phyloP scores from a whole-genome alignment of 1,284 basidiomycete species.

The Pseudozyma hubeiensis region DNA sequence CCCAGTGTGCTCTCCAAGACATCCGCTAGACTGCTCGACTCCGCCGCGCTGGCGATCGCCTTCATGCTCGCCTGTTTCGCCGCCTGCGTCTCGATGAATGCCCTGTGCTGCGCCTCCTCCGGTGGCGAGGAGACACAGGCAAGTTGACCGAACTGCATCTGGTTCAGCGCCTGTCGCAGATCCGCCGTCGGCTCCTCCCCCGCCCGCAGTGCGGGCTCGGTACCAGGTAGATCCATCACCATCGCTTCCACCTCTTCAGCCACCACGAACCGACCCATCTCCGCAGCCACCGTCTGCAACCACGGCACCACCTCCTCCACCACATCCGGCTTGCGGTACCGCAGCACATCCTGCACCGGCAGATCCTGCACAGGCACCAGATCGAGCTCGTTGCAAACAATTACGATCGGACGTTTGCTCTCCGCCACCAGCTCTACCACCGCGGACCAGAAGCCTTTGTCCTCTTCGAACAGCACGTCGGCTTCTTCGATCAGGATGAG shows the following conservation, averaged over 20 bases:
- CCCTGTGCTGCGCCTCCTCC: not conserved
- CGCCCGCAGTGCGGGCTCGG: not conserved
- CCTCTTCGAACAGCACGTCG: constrained; percentile 90
- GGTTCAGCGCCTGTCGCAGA: constrained; percentile 74
- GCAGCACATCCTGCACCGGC: constrained; percentile 49
- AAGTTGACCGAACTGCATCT: constrained; percentile 73
- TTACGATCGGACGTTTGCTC: constrained; percentile 61
- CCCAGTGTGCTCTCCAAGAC: constrained; percentile 1
- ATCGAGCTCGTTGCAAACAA: constrained; percentile 62
- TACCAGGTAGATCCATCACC: constrained; percentile 7
- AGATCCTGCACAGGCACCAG: constrained; percentile 42
- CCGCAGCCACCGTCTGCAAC: constrained; percentile 22
- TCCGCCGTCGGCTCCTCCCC: constrained; percentile 70
- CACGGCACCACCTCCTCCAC: constrained; percentile 63
- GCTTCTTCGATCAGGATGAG: constrained; percentile 96
- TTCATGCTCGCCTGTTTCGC: not conserved
- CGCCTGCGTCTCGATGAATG: not conserved
- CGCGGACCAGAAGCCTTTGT: constrained; percentile 89
- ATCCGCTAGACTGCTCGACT: constrained; percentile 19
- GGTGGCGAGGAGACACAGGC: not conserved
- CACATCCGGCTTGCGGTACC: constrained; percentile 35
- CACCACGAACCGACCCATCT: constrained; percentile 3
- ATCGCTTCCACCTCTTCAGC: not conserved
- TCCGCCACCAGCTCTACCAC: constrained; percentile 59
- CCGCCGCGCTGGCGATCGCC: constrained; percentile 10